Conservation (phyloP, 169 alveolate genomes). For the Plasmodium cynomolgi region DNA sequence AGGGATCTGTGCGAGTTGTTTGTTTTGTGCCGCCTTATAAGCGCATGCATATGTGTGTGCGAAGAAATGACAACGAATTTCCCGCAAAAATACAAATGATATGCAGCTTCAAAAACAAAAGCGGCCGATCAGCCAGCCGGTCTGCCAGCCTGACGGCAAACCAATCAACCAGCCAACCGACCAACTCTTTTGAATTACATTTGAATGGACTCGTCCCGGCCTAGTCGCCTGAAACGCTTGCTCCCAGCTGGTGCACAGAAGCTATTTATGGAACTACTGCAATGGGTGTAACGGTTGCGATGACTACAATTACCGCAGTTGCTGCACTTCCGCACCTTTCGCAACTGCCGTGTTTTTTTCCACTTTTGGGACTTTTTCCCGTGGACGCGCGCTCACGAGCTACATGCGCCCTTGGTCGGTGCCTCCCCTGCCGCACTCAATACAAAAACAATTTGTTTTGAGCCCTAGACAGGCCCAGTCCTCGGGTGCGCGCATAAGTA, state of each 20-base stretch:
- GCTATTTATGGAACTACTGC: neutral
- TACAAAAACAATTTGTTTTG: conserved; percentile 1
- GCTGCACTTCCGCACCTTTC: neutral
- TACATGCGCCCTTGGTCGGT: neutral
- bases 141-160: too few relatives aligned
- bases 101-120: neutral
- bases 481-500: neutral
- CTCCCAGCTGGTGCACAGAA: neutral
- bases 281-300: neutral
- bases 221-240: neutral
- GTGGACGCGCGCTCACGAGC: neutral
- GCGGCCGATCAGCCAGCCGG: neutral
- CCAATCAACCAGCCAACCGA: neutral
- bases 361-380: neutral
- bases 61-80: neutral
- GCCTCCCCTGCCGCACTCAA: neutral
- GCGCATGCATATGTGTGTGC: neutral
- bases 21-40: neutral
- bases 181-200: neutral
- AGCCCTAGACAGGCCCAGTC: neutral
- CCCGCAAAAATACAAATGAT: neutral
- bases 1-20: neutral
- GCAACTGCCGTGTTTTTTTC: neutral
- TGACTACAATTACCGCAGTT: neutral
- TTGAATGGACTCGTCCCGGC: neutral